Percentiles rank a stretch among this genome's conserved stretches.
Conservation (phyloP, 2,329 filamentous ascomycete species). For the Triangularia verruculosa region DNA sequence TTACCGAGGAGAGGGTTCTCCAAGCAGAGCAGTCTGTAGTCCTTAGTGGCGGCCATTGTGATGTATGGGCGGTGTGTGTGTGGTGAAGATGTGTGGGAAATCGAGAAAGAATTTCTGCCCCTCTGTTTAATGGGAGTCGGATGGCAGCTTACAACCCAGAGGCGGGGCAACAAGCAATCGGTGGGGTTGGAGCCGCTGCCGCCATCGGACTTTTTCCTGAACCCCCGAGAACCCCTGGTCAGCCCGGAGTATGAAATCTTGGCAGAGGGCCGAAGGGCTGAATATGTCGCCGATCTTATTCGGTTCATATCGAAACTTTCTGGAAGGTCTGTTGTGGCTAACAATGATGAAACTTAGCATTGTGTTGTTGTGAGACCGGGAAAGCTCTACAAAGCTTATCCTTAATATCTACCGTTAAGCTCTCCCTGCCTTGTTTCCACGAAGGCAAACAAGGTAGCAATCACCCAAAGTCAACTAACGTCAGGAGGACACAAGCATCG, state of each 20-base stretch:
- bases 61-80: conserved; percentile 20
- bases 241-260: conserved; percentile 14
- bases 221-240: conserved; percentile 6
- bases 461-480: background rate
- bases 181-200: conserved; percentile 15
- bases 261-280: conserved; percentile 14
- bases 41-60: conserved; percentile 70
- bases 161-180: conserved; percentile 17
- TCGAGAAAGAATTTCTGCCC: conserved; percentile 16
- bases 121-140: conserved; percentile 13
- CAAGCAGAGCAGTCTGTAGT: conserved; percentile 86
- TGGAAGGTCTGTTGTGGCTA: background rate
- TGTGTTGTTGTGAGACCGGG: background rate
- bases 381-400: background rate
- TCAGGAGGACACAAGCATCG: background rate
- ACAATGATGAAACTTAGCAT: background rate
- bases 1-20: conserved; percentile 96
- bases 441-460: background rate
- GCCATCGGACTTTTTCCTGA: background rate
- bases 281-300: conserved; percentile 12
- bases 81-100: conserved; percentile 12
- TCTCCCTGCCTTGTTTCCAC: background rate
- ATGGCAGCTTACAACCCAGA: conserved; percentile 10
- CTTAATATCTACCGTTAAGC: background rate
- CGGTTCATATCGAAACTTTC: conserved; percentile 15